A percentile compares a stretch with the other conserved stretches of the same genome.
These are phyloP conservation scores for Lentinula lateritia DNA, from an alignment of 768 basidiomycete genomes.

Conservation along the genomic window DNA sequence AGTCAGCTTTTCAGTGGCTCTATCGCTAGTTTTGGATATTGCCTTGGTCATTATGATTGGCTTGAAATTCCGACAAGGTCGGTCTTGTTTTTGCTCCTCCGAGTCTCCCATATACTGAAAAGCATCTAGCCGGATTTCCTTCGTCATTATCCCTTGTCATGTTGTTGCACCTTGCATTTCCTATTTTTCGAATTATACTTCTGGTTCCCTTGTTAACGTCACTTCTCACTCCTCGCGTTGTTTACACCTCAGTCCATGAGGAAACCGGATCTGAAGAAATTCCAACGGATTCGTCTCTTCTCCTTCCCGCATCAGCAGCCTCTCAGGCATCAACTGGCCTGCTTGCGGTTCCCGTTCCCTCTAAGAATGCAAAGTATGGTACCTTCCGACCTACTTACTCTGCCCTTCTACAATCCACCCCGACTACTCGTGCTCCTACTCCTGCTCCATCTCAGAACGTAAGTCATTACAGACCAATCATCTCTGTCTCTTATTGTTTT, in stretches of 20 bases:
- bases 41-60: slow-evolving; percentile 51
- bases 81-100: slow-evolving; percentile 9
- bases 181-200: slow-evolving; percentile 60
- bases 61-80: slow-evolving; percentile 30
- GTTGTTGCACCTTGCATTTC: slow-evolving; percentile 47
- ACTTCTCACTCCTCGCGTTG: slow-evolving; percentile 57
- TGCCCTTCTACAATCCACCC: slow-evolving; percentile 44
- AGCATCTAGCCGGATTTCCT: slow-evolving; percentile 13
- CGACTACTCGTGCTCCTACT: slow-evolving; percentile 49
- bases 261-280: slow-evolving; percentile 34
- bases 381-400: slow-evolving; percentile 57
- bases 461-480: neutral
- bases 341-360: slow-evolving; percentile 33
- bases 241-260: slow-evolving; percentile 49
- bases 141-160: slow-evolving; percentile 3
- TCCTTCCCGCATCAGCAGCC: slow-evolving; percentile 37
- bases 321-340: slow-evolving; percentile 47
- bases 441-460: slow-evolving; percentile 33
- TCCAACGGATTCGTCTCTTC: slow-evolving; percentile 45
- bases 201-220: slow-evolving; percentile 55
- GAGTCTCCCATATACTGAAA: slow-evolving; percentile 11
- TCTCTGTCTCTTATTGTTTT: slow-evolving; percentile 4
- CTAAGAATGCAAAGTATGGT: slow-evolving; percentile 62
- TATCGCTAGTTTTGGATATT: slow-evolving; percentile 56
- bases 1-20: slow-evolving; percentile 47